Evolutionary conservation across 2,329 filamentous ascomycete genomes (phyloP), one percentile per base, ranked within the genome.

Genomic region (Aspergillus fijiensis): DNA sequence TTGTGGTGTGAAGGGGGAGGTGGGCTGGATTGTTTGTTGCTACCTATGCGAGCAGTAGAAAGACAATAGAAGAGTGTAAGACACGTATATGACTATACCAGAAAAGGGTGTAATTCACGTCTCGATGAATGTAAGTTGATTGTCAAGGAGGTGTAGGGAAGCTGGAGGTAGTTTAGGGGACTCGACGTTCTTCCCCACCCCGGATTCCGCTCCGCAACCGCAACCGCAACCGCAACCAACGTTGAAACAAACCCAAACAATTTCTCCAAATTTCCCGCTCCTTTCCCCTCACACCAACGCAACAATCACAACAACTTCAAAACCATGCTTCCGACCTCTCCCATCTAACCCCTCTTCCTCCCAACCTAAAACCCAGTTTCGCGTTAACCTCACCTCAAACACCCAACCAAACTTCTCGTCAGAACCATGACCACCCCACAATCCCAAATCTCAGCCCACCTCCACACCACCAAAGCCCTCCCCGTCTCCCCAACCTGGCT

Each of bases 401-500:
- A 33, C 2, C 21, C 11, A 45, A 9, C 33, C 23, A 23, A 23
- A 5, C 3, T 23, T 23, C 23, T 23, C 23, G 23, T 23, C 31
- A 2, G 16, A 25, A 19, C 27, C 10, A 76, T 76, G 72, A 57
- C 72, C 4, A 69, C 55, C 14, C 55, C 64, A 1, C 63, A 68
- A 48, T 64, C 71, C 21, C 72, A 77, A 52, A 74, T 85, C 33
- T 72, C 76, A 50, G 70, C 80, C 49, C 86, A 91, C 74, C 82
- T 70, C 76, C 87, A 76, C 67, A 82, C 70, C 69, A 80, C 67
- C 72, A 88, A 78, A 77, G 81, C 78, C 27, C 79, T 87, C 31
- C 76, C 76, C 68, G 88, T 78, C 76, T 87, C 70, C 39, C 77
- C 67, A 75, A 65, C 83, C 59, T 94, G 90, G 85, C 82, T 95